These are phyloP conservation scores for Populus tomentosa DNA, from an alignment of 441 rosid genomes.

Conservation along the genomic window DNA sequence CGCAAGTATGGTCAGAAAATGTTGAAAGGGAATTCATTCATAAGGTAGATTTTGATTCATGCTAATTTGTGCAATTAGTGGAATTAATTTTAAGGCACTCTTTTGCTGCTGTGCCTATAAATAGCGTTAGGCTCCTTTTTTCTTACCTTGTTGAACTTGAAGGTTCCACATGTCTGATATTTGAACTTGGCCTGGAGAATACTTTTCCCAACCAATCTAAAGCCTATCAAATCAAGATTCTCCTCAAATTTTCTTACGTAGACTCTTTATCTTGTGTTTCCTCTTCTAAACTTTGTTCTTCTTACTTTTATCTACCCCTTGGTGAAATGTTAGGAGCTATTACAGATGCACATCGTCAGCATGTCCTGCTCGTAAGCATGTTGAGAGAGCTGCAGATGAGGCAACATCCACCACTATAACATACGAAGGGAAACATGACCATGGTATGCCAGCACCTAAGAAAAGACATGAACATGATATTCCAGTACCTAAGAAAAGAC, in stretches of 20 bases:
- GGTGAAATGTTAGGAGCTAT: conserved; percentile 47
- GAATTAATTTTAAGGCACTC: background rate
- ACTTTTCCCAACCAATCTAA: background rate
- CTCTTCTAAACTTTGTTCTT: background rate
- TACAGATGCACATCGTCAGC: conserved; percentile 72
- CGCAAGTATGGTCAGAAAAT: conserved; percentile 28
- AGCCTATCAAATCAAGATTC: background rate
- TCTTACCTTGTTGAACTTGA: background rate
- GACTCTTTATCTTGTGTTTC: background rate
- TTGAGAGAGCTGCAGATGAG: conserved; percentile 62
- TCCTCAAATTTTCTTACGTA: background rate
- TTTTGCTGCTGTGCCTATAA: background rate
- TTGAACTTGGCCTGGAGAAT: background rate
- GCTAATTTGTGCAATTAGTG: background rate
- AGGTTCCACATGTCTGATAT: too few relatives aligned
- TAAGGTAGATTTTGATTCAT: conserved; percentile 8
- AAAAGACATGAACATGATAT: too few relatives aligned
- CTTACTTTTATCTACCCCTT: background rate
- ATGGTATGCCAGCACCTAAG: conserved; percentile 20
- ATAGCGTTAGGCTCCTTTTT: background rate
- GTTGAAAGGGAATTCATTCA: conserved; percentile 19
- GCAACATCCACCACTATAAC: conserved; percentile 54
- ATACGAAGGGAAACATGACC: conserved; percentile 67
- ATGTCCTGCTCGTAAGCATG: conserved; percentile 85
- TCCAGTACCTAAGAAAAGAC: conserved; percentile 16